These are phyloP conservation scores for Malassezia psittaci DNA, from an alignment of 1,284 basidiomycete species.

Conservation along the genomic window DNA sequence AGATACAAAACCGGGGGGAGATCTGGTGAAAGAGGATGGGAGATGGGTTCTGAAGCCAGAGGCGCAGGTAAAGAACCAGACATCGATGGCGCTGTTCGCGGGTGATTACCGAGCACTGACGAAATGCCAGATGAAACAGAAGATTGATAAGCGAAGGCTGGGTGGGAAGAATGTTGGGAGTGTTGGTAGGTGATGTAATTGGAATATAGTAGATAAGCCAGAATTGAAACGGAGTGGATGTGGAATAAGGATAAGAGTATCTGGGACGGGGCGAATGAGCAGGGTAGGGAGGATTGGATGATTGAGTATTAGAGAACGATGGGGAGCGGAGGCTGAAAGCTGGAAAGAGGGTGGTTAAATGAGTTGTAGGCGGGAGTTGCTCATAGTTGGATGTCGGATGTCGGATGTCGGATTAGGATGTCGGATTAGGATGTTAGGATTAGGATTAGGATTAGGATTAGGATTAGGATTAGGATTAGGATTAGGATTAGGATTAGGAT, in stretches of 20 bases:
- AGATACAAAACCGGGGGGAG: no score
- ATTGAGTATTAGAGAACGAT: background rate
- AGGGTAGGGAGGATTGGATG: background rate
- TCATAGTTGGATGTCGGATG: no score
- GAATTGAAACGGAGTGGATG: background rate
- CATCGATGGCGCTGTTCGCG: no score
- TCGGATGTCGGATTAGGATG: background rate
- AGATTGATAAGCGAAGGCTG: background rate
- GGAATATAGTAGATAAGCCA: background rate
- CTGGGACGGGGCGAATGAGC: background rate
- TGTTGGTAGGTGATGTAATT: no score
- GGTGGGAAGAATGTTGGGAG: background rate
- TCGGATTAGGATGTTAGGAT: slow-evolving; percentile 1
- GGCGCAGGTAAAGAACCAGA: no score
- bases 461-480: slow-evolving; percentile 6
- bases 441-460: slow-evolving; percentile 2
- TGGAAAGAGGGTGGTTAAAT: no score
- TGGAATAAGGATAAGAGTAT: background rate
- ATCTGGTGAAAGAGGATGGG: no score
- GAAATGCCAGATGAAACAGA: background rate
- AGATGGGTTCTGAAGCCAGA: no score
- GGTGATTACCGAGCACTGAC: no score
- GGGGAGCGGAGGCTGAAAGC: no score
- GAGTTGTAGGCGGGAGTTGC: no score
- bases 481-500: slow-evolving; percentile 15